A percentile compares a stretch with the other conserved stretches of the same genome.
Evolutionary conservation across 129 eudicot species (phyloP).

Genomic region (Arctium lappa): DNA sequence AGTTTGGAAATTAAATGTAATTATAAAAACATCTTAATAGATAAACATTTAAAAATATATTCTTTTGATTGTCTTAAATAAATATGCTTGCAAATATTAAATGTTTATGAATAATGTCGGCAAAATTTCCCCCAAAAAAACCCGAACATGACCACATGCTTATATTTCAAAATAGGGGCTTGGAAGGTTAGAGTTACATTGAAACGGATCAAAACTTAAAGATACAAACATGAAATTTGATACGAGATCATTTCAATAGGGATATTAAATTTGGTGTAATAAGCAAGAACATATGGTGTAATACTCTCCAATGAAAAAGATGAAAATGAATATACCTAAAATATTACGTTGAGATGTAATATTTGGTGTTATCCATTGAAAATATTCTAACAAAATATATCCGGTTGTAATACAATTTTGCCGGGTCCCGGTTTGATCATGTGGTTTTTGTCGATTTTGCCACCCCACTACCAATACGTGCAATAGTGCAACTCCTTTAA

Average conservation of each 20-base stretch:
- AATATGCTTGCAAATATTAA: background rate
- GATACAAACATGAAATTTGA: no score
- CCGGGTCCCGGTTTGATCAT: background rate
- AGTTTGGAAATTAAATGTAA: background rate
- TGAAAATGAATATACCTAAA: background rate
- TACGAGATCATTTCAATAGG: no score
- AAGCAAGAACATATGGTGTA: no score
- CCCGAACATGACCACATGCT: background rate
- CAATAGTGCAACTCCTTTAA: background rate
- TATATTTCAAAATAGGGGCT: no score
- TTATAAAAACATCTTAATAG: background rate
- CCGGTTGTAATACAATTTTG: background rate
- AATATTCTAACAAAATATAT: background rate
- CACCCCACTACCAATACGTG: background rate
- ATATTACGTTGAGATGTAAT: no score
- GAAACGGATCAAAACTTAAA: no score
- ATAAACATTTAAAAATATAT: background rate
- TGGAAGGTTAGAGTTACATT: no score
- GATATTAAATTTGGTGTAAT: no score
- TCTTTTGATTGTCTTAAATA: background rate
- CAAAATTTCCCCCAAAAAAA: background rate
- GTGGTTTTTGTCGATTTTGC: background rate
- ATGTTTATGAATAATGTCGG: background rate
- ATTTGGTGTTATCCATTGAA: background rate
- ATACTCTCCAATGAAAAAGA: no score